phyloP scores from a whole-genome alignment of 176 grass and related monocot genomes.

The Triticum dicoccoides region DNA sequence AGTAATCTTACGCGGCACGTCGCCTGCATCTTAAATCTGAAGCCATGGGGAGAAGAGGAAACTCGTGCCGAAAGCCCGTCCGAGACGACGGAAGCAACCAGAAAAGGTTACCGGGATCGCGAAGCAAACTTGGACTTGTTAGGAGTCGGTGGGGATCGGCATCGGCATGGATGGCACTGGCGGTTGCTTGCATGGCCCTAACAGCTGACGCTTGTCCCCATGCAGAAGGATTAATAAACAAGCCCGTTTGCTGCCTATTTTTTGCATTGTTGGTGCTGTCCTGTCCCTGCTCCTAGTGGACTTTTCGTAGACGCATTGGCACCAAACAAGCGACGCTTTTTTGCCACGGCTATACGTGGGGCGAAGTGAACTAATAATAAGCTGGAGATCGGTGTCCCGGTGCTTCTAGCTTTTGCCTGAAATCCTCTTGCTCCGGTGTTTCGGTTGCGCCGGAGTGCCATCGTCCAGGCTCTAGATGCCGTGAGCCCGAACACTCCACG shows the following conservation, averaged over 20 bases:
- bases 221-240: neutral
- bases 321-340: neutral
- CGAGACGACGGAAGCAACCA: conserved; percentile 17
- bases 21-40: neutral
- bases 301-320: neutral
- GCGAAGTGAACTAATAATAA: neutral
- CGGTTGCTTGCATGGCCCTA: neutral
- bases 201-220: neutral
- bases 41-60: neutral
- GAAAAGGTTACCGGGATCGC: conserved; percentile 7
- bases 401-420: neutral
- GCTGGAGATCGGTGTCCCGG: neutral
- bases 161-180: neutral
- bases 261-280: neutral
- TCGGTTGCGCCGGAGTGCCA: neutral
- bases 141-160: neutral
- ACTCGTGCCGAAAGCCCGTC: neutral
- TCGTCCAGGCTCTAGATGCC: neutral
- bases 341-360: neutral
- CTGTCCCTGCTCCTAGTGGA: neutral
- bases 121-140: conserved; percentile 31
- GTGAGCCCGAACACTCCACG: neutral
- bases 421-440: neutral
- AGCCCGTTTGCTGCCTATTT: neutral
- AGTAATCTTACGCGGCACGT: neutral